A percentile compares a stretch with the other conserved stretches of the same genome.
Evolutionary conservation across 2,329 filamentous ascomycete species (phyloP).

Genomic region (Verticillium klebahnii): DNA sequence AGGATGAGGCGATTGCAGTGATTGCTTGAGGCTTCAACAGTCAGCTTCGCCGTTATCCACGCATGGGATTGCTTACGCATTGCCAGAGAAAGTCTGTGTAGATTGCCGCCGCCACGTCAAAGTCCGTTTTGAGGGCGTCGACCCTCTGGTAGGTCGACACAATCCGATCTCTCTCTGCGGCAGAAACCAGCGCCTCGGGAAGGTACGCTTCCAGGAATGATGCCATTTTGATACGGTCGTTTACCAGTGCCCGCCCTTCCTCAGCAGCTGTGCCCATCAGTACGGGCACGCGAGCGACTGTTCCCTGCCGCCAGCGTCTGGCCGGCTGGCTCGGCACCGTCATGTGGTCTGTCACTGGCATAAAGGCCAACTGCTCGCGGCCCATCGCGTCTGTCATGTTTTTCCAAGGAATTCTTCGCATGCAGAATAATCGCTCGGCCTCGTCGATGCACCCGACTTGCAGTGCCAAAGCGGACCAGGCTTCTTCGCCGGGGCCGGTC

Average conservation of each 20-base stretch:
- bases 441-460: constrained; percentile 13
- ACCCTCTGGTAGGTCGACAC: constrained; percentile 13
- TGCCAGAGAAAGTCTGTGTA: constrained; percentile 21
- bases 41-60: constrained; percentile 1
- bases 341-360: constrained; percentile 14
- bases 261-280: constrained; percentile 19
- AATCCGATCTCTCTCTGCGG: constrained; percentile 7
- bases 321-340: constrained; percentile 10
- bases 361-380: constrained; percentile 2
- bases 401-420: constrained; percentile 12
- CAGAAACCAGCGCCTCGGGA: background rate
- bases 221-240: constrained; percentile 14
- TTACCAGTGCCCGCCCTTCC: constrained; percentile 18
- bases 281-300: constrained; percentile 16
- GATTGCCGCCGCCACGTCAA: constrained; percentile 19
- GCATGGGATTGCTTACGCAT: constrained; percentile 16
- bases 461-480: constrained; percentile 13
- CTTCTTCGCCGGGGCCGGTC: background rate
- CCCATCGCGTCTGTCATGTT: constrained; percentile 13
- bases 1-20: constrained; percentile 15
- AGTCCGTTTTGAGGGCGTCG: constrained; percentile 10
- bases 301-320: background rate
- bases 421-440: constrained; percentile 13
- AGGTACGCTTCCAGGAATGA: constrained; percentile 15
- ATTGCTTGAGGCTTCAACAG: constrained; percentile 17